Base-by-base conservation (phyloP, 495 filamentous ascomycete species). In the Aspergillus indologenus region DNA sequence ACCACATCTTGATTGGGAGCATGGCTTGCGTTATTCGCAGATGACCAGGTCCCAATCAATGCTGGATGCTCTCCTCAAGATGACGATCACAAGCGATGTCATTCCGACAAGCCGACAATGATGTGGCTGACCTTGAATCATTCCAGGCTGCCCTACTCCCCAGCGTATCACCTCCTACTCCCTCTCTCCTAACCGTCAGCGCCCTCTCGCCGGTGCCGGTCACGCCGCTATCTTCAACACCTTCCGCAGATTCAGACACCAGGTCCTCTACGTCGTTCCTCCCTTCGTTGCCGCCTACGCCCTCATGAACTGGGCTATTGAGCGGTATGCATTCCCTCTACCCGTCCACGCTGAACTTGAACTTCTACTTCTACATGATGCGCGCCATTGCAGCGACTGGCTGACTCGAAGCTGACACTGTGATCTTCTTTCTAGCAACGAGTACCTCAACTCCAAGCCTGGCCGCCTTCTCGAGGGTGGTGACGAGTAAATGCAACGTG, bases 401-500 rank as follows among this genome's bases (percentile, higher is more conserved):
- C 42, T 11, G 20, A 19, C 19, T 5, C 5, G 12, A 22, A 17
- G 44, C 61, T 61, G 31, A 61, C 58, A 3, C 40, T 54, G 26
- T 15, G 24, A 22, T 52, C 34, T 59, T 20, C 4, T 53, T 23
- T 47, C 22, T 57, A 96, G 92, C 73, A 96, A 96, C 79, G 83
- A 95, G 68, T 94, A 87, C 79, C 81, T 94, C 65, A 94, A 95
- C 83, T 94, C 90, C 67, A 96, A 96, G 84, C 80, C 82, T 45
- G 92, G 92, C 46, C 89, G 90, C 60, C 77, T 83, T 54, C 67
- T 68, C 19, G 72, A 74, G 70, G 67, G 64, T 65, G 70, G 59
- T 54, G 69, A 71, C 0, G 71, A 75, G 62, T 79, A 77, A 76
- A 74, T 67, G 52, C 45, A 43, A 52, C 26, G 23, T 22, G 43